Base-by-base conservation (phyloP, 371 early-diverging fungal genomes). In the Mucor velutinosus region DNA sequence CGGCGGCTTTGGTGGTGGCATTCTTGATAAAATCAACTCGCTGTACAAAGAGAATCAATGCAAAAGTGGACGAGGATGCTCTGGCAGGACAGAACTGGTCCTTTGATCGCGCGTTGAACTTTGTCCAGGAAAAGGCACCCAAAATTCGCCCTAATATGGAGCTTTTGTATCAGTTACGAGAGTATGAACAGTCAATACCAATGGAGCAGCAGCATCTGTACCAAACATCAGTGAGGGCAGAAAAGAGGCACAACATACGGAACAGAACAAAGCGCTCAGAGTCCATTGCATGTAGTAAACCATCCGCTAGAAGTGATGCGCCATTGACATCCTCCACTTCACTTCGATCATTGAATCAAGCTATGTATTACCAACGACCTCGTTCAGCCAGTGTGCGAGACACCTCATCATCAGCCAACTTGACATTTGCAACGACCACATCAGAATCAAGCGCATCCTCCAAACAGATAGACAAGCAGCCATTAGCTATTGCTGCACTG, bases 91-190 rank as follows among this genome's bases (percentile, higher is more conserved):
- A 64, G 6, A 65, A 64, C 15, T 62, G 72, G 60, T 64, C 76
- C 1, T 41, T 78, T 11, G 66, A 65, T 37, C 51, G 68, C 23
- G 74, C 74, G 11, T 60, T 72, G 27, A 45, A 60, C 11, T 76
- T 62, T 72, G 79, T 78, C 11, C 65, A 72, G 14, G 63, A 67
- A 17, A 67, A 69, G 15, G 76, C 76, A 39, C 76, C 72, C 8
- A 67, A 53, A 4, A 78, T 78, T 59, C 69, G 60, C 14, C 79
- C 79, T 7, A 78, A 78, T 41, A 69, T 78, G 66, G 70, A 73
- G 32, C 64, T 76, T 19, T 58, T 78, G 56, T 76, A 78, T 58
- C 76, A 78, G 56, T 60, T 78, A 39, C 60, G 62, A 27, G 79
- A 78, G 49, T 78, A 66, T 62, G 76, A 78, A 53, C 47, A 62